Evolutionary conservation across 495 filamentous ascomycete species (phyloP).

Genomic region (Lasiosphaeria hispida): DNA sequence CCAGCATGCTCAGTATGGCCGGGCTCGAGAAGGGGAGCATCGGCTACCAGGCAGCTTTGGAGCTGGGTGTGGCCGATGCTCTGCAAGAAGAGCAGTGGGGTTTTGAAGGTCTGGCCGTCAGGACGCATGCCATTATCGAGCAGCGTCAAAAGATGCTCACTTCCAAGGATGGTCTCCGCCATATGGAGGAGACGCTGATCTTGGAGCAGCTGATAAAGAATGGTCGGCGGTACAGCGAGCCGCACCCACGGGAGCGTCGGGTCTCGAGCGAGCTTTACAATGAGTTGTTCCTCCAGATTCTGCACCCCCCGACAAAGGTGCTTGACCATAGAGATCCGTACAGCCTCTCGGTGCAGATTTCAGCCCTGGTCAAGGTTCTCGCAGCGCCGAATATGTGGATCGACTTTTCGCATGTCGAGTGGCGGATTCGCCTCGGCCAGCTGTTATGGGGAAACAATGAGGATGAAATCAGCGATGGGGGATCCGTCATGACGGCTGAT

Average conservation of each 20-base stretch:
- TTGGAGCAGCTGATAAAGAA: slow-evolving; percentile 52
- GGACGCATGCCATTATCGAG: slow-evolving; percentile 42
- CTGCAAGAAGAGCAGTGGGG: slow-evolving; percentile 53
- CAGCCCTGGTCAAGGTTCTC: slow-evolving; percentile 55
- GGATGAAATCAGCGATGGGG: slow-evolving; percentile 51
- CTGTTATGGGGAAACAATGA: slow-evolving; percentile 69
- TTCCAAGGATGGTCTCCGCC: slow-evolving; percentile 48
- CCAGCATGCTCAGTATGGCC: slow-evolving; percentile 74
- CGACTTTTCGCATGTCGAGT: slow-evolving; percentile 76
- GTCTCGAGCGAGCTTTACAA: slow-evolving; percentile 54
- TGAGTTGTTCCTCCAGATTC: slow-evolving; percentile 57
- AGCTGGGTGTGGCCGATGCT: slow-evolving; percentile 64
- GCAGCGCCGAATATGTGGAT: slow-evolving; percentile 62
- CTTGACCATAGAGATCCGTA: slow-evolving; percentile 58
- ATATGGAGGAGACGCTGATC: slow-evolving; percentile 50
- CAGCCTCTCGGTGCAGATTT: slow-evolving; percentile 58
- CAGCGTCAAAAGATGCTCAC: slow-evolving; percentile 49
- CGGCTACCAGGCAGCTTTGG: slow-evolving; percentile 71
- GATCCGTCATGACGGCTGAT: slow-evolving; percentile 37
- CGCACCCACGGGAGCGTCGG: slow-evolving; percentile 35
- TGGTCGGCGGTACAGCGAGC: slow-evolving; percentile 44
- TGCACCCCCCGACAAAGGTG: slow-evolving; percentile 56
- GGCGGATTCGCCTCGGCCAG: slow-evolving; percentile 77
- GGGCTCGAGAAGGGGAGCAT: slow-evolving; percentile 71
- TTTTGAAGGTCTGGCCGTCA: slow-evolving; percentile 43